Base-by-base conservation (phyloP, 331 rosid genomes). In the Ulmus americana region DNA sequence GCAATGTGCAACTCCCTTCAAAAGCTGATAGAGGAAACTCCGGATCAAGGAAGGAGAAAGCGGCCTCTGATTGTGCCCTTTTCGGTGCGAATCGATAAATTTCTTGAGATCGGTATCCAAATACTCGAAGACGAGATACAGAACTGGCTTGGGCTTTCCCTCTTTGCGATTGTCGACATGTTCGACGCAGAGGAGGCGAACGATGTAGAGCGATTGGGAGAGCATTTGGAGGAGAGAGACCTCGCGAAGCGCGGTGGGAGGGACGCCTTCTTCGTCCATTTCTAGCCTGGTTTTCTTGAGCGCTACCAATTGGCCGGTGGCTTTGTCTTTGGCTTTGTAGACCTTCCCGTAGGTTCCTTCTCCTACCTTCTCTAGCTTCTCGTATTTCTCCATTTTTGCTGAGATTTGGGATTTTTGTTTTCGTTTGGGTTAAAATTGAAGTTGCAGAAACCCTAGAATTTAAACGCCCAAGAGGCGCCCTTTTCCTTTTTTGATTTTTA, bases 291-390 rank as follows among this genome's bases (percentile, higher is more conserved):
- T 92, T 76, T 92, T 89, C 77, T 92, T 92, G 1, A 92, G 81
- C 0, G 98, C 98, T 1, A 92, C 98, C 15, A 92, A 10, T 39
- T 89, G 88, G 9, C 98, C 98, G 0, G 78, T 86, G 10, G 81
- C 77, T 43, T 85, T 87, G 71, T 92, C 97, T 16, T 81, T 82
- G 0, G 98, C 98, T 66, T 92, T 92, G 86, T 92, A 92, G 0
- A 92, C 98, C 56, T 92, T 92, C 12, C 98, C 98, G 74, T 92
- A 92, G 0, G 98, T 89, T 2, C 98, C 98, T 79, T 92, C 98
- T 7, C 98, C 98, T 0, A 89, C 98, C 81, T 92, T 92, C 84
- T 92, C 98, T 0, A 92, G 79, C 72, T 92, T 92, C 82, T 89
- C 97, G 84, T 92, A 89, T 65, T 89, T 89, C 0, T 92, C 98